These are phyloP conservation scores for Oryza officinalis DNA, from an alignment of 176 grass and related monocot species.

Conservation along the genomic window DNA sequence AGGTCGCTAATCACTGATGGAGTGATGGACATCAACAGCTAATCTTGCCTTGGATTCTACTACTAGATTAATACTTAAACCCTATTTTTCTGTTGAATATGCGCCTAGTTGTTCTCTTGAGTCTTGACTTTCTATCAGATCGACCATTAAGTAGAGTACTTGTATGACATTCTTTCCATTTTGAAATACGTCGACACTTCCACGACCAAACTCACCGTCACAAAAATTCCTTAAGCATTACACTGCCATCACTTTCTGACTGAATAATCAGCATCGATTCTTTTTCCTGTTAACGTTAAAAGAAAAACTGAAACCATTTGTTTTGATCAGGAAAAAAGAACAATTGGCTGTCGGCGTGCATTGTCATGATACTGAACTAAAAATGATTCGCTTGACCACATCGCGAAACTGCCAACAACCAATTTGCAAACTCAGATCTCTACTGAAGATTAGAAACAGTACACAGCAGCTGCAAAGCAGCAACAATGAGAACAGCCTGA, in stretches of 20 bases:
- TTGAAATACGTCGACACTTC: background rate
- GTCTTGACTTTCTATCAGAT: background rate
- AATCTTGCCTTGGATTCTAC: background rate
- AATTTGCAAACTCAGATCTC: conserved; percentile 5
- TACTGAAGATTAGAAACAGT: background rate
- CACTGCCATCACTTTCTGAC: background rate
- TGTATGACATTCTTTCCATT: background rate
- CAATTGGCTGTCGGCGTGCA: background rate
- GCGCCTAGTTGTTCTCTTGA: conserved; percentile 3
- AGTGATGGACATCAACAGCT: background rate
- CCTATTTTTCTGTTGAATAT: background rate
- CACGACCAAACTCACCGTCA: background rate
- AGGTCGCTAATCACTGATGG: background rate
- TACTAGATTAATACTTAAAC: background rate
- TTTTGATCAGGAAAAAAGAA: background rate
- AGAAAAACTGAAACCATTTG: background rate
- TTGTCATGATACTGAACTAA: background rate
- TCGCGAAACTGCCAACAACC: conserved; percentile 3
- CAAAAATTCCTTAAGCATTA: background rate
- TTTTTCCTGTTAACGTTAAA: background rate
- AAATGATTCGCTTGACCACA: conserved; percentile 1
- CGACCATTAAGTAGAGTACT: background rate
- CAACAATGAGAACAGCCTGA: conserved; percentile 1
- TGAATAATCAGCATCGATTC: background rate
- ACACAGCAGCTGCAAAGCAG: background rate